phyloP scores from a whole-genome alignment of 2,329 filamentous ascomycete species.

The Neurospora sp. region DNA sequence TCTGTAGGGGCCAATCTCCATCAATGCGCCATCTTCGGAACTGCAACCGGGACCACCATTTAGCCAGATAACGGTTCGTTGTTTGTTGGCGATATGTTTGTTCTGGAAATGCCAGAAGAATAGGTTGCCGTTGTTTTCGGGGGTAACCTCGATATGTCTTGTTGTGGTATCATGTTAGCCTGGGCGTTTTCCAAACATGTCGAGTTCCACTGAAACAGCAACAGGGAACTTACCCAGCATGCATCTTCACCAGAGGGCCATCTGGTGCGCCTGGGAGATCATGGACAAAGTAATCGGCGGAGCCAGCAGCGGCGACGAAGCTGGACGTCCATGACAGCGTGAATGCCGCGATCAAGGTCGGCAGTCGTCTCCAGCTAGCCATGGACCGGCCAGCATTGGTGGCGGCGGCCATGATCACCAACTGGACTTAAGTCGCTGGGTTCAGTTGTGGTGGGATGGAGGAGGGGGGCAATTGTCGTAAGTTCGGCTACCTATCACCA shows the following conservation, averaged over 20 bases:
- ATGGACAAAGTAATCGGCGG: constrained; percentile 84
- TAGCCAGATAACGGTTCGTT: constrained; percentile 89
- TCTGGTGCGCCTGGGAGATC: constrained; percentile 75
- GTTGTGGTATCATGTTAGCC: constrained; percentile 7
- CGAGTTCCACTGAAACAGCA: not conserved
- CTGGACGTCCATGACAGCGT: constrained; percentile 33
- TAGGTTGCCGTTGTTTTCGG: constrained; percentile 79
- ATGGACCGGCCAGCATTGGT: constrained; percentile 6
- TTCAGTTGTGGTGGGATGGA: not conserved
- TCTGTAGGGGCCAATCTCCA: constrained; percentile 91
- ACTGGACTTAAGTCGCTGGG: not conserved
- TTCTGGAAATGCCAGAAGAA: constrained; percentile 99
- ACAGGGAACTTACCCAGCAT: constrained; percentile 67
- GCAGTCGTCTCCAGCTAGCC: constrained; percentile 16
- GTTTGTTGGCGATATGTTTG: constrained; percentile 82
- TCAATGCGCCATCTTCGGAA: constrained; percentile 91
- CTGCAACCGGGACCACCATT: constrained; percentile 96
- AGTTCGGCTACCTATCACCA: constrained; percentile 9
- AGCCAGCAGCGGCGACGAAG: constrained; percentile 35
- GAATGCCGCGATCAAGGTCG: constrained; percentile 22
- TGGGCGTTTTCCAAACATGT: not conserved
- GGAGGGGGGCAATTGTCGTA: not conserved
- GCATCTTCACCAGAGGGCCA: constrained; percentile 82
- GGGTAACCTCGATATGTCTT: constrained; percentile 84
- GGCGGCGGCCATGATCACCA: constrained; percentile 12